Evolutionary conservation across 2,329 filamentous ascomycete genomes (phyloP).

Genomic region (Epichloe sylvatica): DNA sequence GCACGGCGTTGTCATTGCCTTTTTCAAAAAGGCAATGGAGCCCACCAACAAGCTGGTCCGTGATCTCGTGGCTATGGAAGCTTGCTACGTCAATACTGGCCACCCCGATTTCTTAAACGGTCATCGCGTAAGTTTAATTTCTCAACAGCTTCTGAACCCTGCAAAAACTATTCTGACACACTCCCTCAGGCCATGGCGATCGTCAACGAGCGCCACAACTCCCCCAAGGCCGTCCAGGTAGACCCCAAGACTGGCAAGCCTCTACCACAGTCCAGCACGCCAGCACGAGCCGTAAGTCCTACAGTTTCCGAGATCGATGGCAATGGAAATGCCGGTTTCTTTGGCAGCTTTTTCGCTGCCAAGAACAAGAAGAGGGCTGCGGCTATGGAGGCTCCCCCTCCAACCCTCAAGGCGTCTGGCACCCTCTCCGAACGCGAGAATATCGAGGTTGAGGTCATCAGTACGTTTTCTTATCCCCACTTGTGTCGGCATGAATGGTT

Average conservation of each 20-base stretch:
- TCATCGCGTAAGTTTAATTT: constrained; percentile 49
- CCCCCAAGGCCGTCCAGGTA: constrained; percentile 74
- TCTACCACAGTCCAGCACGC: constrained; percentile 50
- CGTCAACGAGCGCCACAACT: constrained; percentile 80
- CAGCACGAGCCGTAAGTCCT: constrained; percentile 63
- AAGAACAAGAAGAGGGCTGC: constrained; percentile 99
- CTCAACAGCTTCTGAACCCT: no score
- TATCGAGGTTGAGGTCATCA: constrained; percentile 96
- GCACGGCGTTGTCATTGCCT: constrained; percentile 76
- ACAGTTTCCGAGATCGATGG: constrained; percentile 41
- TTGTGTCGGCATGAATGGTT: not conserved
- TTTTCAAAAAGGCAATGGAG: constrained; percentile 98
- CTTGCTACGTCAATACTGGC: constrained; percentile 95
- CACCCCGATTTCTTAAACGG: constrained; percentile 97
- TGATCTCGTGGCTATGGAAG: constrained; percentile 89
- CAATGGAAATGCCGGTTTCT: constrained; percentile 63
- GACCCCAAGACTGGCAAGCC: constrained; percentile 98
- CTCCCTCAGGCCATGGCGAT: constrained; percentile 72
- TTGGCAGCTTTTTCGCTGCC: constrained; percentile 94
- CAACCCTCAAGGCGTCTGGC: constrained; percentile 85
- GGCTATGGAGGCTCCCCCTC: constrained; percentile 97
- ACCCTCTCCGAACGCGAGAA: constrained; percentile 87
- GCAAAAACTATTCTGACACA: not conserved
- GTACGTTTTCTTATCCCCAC: constrained; percentile 36
- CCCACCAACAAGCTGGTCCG: constrained; percentile 93